phyloP scores from a whole-genome alignment of 352 stramenopile species.

The Phytophthora kernoviae region DNA sequence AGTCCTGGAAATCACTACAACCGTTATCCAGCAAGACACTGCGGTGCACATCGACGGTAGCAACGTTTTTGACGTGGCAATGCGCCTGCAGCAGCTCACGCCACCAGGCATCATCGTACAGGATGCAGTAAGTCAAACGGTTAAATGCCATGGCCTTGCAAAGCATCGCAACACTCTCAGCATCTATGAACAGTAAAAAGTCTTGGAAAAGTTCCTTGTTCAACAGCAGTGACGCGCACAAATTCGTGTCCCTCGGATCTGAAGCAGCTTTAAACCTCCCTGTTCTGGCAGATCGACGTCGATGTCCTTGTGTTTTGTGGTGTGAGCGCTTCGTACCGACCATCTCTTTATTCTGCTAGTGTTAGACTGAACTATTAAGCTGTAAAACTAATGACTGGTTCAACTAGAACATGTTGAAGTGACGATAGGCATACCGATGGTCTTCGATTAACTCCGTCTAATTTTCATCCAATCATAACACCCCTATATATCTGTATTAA shows the following conservation, averaged over 20 bases:
- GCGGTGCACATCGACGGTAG: slow-evolving; percentile 10
- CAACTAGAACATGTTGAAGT: slow-evolving; percentile 10
- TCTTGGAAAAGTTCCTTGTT: slow-evolving; percentile 27
- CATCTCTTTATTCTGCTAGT: slow-evolving; percentile 1
- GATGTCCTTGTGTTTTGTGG: background rate
- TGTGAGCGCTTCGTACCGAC: slow-evolving; percentile 3
- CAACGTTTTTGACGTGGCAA: slow-evolving; percentile 12
- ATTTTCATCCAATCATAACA: too few species aligned
- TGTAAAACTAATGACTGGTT: slow-evolving; percentile 11
- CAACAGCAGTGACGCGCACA: slow-evolving; percentile 20
- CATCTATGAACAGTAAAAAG: slow-evolving; percentile 24
- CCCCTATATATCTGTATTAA: too few species aligned
- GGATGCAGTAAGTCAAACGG: slow-evolving; percentile 1
- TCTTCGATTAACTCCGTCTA: too few species aligned
- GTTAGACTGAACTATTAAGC: background rate
- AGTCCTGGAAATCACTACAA: slow-evolving; percentile 36
- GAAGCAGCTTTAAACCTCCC: slow-evolving; percentile 11
- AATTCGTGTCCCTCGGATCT: background rate
- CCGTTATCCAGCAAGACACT: slow-evolving; percentile 12
- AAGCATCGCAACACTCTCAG: slow-evolving; percentile 8
- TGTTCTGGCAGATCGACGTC: slow-evolving; percentile 20
- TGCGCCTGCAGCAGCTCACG: slow-evolving; percentile 23
- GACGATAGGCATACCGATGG: too few species aligned
- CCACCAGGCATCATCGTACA: slow-evolving; percentile 23
- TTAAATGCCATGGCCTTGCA: slow-evolving; percentile 18